Evolutionary conservation across 441 rosid genomes (phyloP).

Genomic region (Macaranga tanarius): DNA sequence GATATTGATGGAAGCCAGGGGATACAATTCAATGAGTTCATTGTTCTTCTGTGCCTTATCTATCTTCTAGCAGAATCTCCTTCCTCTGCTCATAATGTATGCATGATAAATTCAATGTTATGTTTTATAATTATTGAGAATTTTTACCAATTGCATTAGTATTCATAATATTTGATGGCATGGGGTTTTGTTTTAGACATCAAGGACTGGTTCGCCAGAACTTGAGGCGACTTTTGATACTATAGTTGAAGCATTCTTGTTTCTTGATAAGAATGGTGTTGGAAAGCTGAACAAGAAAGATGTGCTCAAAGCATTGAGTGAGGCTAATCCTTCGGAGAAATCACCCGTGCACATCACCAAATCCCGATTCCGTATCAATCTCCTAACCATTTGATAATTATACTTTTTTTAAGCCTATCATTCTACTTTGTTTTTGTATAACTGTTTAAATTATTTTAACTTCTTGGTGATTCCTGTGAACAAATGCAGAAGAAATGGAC

Average conservation of each 20-base stretch:
- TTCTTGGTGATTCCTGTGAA: conserved; percentile 21
- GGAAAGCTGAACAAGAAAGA: conserved; percentile 73
- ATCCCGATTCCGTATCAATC: conserved; percentile 52
- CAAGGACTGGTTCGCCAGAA: conserved; percentile 43
- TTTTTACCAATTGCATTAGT: not conserved
- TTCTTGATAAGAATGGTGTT: conserved; percentile 70
- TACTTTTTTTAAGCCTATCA: not conserved
- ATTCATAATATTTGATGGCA: conserved; percentile 21
- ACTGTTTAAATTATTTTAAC: conserved; percentile 7
- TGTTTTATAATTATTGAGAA: conserved; percentile 5
- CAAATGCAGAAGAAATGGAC: conserved; percentile 81
- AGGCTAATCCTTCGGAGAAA: conserved; percentile 59
- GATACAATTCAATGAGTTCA: conserved; percentile 78
- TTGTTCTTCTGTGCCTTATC: conserved; percentile 70
- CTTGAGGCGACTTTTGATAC: conserved; percentile 66
- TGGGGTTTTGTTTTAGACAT: conserved; percentile 32
- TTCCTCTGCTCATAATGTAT: conserved; percentile 35
- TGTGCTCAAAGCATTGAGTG: conserved; percentile 59
- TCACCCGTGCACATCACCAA: conserved; percentile 59
- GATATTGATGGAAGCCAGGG: conserved; percentile 74
- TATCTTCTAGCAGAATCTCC: conserved; percentile 61
- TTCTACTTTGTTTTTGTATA: not conserved
- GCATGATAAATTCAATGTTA: conserved; percentile 15
- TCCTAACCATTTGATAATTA: conserved; percentile 17
- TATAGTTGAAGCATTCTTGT: conserved; percentile 69